Conservation (phyloP, 1,139 yeast genomes). For the Sugiyamaella pinicola region DNA sequence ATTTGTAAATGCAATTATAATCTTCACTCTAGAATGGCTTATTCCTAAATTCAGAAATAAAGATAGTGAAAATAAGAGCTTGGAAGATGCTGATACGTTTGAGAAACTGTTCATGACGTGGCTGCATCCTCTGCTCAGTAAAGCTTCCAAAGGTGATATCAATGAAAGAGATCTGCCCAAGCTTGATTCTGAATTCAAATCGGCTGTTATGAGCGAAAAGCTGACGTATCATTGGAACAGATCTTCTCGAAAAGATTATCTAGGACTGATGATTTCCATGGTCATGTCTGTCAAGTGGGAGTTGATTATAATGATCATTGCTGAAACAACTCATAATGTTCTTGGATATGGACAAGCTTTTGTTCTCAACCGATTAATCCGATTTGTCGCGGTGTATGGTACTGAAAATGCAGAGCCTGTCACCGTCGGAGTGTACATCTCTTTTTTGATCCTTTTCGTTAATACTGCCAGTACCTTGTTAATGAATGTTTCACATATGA, state of each 20-base stretch:
- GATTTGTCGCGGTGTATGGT: slow-evolving; percentile 72
- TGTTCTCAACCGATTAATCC: slow-evolving; percentile 67
- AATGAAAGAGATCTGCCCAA: slow-evolving; percentile 79
- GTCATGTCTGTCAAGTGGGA: slow-evolving; percentile 59
- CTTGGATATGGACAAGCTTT: slow-evolving; percentile 80
- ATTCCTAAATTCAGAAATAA: slow-evolving; percentile 24
- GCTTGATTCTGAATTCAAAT: slow-evolving; percentile 63
- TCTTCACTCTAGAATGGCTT: slow-evolving; percentile 26
- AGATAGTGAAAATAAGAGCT: slow-evolving; percentile 39
- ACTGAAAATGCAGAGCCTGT: slow-evolving; percentile 50
- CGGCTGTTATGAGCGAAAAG: slow-evolving; percentile 49
- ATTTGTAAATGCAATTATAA: slow-evolving; percentile 20
- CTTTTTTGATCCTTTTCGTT: slow-evolving; percentile 73
- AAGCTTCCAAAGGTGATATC: slow-evolving; percentile 69
- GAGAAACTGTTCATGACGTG: slow-evolving; percentile 76
- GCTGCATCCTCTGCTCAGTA: slow-evolving; percentile 82
- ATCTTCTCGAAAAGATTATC: slow-evolving; percentile 29
- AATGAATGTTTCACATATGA: slow-evolving; percentile 67
- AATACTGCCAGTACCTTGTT: slow-evolving; percentile 75
- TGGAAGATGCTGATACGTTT: slow-evolving; percentile 75
- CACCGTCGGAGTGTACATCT: slow-evolving; percentile 77
- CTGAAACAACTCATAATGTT: slow-evolving; percentile 69
- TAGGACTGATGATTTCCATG: slow-evolving; percentile 54
- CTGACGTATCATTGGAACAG: slow-evolving; percentile 63
- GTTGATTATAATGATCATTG: slow-evolving; percentile 60